A percentile compares a stretch with the other conserved stretches of the same genome.
phyloP scores from a whole-genome alignment of 208 protist species.

The Zelonia costaricensis region DNA sequence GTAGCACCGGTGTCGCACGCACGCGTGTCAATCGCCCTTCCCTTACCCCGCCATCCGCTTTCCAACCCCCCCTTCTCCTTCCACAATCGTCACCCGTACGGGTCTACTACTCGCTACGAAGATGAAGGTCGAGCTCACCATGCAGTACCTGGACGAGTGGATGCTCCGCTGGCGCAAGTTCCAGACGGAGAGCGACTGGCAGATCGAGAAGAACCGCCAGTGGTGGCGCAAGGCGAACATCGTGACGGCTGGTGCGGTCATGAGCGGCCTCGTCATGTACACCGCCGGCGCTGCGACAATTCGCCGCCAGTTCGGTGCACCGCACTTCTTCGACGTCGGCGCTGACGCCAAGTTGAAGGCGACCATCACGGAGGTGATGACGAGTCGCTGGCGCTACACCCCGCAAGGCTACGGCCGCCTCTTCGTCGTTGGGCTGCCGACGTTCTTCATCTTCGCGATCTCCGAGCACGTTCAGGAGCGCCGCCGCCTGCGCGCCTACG shows the following conservation, averaged over 20 bases:
- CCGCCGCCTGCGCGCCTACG: constrained; percentile 69
- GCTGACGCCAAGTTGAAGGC: constrained; percentile 74
- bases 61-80: background rate
- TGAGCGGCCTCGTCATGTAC: constrained; percentile 57
- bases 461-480: constrained; percentile 80
- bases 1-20: no score
- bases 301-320: constrained; percentile 76
- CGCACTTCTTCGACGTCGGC: constrained; percentile 89
- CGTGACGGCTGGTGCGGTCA: constrained; percentile 39
- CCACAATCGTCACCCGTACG: background rate
- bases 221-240: constrained; percentile 81
- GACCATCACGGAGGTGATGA: constrained; percentile 51
- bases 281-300: constrained; percentile 76
- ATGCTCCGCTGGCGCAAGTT: constrained; percentile 92
- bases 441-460: constrained; percentile 65
- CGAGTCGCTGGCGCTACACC: constrained; percentile 79
- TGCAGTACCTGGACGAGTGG: constrained; percentile 92
- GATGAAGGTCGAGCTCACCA: constrained; percentile 84
- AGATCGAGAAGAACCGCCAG: constrained; percentile 87
- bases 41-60: background rate
- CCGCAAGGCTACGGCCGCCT: constrained; percentile 85
- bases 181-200: constrained; percentile 89
- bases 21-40: no score
- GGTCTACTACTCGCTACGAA: no score
- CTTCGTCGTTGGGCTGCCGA: constrained; percentile 69